Percentiles rank a stretch among this genome's conserved stretches.
These are phyloP conservation scores for Yarrowia sp. DNA, from an alignment of 805 yeast genomes.

Conservation along the genomic window DNA sequence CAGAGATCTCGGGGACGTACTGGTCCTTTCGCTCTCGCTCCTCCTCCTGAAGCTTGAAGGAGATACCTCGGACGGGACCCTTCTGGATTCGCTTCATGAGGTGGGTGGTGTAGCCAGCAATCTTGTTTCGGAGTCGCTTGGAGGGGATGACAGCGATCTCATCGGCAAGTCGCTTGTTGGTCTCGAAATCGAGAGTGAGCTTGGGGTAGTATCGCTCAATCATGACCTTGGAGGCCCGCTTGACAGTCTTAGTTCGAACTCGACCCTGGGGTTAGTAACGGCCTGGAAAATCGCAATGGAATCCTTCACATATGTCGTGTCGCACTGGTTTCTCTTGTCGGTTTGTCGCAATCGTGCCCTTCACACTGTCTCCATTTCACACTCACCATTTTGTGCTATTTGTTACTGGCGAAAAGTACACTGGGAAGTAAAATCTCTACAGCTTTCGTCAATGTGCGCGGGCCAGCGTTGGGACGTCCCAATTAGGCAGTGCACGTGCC, in stretches of 20 bases:
- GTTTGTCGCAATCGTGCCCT: constrained; percentile 10
- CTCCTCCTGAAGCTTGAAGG: constrained; percentile 99
- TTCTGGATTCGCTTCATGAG: constrained; percentile 99
- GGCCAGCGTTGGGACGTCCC: constrained; percentile 37
- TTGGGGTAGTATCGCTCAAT: constrained; percentile 99
- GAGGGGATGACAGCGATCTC: constrained; percentile 99
- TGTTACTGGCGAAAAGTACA: constrained; percentile 39
- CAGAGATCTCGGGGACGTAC: constrained; percentile 99
- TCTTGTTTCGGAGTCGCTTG: constrained; percentile 99
- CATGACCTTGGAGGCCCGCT: constrained; percentile 99
- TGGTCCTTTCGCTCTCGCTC: constrained; percentile 99
- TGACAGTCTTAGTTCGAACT: constrained; percentile 99
- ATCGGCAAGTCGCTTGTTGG: constrained; percentile 99
- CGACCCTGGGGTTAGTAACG: constrained; percentile 76
- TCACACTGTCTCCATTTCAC: constrained; percentile 27
- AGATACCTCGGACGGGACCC: constrained; percentile 99
- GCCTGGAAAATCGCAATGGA: not conserved
- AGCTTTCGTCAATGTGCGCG: constrained; percentile 36
- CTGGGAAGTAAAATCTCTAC: constrained; percentile 37
- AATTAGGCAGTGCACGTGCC: constrained; percentile 37
- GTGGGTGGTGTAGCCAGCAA: constrained; percentile 99
- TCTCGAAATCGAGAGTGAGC: constrained; percentile 98
- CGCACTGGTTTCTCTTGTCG: not conserved
- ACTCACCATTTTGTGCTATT: constrained; percentile 39
- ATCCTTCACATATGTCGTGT: not conserved